Evolutionary conservation across 2,329 filamentous ascomycete genomes (phyloP), one percentile per base, ranked within the genome.

Genomic region (Penicillium sp.): DNA sequence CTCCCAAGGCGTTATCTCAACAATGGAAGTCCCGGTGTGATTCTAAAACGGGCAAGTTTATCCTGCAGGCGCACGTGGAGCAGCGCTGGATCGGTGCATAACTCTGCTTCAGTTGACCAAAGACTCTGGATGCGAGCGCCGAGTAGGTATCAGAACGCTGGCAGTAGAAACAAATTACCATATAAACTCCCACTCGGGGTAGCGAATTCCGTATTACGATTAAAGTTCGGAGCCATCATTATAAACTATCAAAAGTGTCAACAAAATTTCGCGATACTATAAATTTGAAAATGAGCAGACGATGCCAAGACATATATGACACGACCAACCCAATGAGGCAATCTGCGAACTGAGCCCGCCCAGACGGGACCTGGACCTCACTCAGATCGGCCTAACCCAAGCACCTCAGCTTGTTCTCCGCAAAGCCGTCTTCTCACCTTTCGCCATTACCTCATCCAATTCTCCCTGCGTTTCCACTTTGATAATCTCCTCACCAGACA

Each of bases 371-470:
- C 52, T 56, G 21, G 9, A 29, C 47, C 35, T 41, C 35, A 41
- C 35, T 41, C 35, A 41, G 35, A 41, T 26, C 26, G 7, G 48
- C 50, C 26, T 23, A 45, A 54, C 52, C 52, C 44, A 21, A 44
- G 47, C 46, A 58, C 35, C 47, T 58, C 56, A 58, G 38, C 56
- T 58, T 53, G 21, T 51, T 60, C 52, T 56, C 58, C 54, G 30
- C 53, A 56, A 52, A 46, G 29, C 30, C 47, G 11, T 46, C 35
- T 8, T 35, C 46, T 55, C 47, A 45, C 19, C 21, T 52, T 61
- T 35, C 13, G 21, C 53, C 58, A 47, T 30, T 13, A 29, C 17
- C 13, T 54, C 31, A 11, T 46, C 9, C 26, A 9, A 46, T 15
- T 49, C 29, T 35, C n/a, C 19, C 35, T 23, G 31, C 17, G 31